phyloP scores from a whole-genome alignment of 2,329 filamentous ascomycete species.

The Claviceps maximensis region DNA sequence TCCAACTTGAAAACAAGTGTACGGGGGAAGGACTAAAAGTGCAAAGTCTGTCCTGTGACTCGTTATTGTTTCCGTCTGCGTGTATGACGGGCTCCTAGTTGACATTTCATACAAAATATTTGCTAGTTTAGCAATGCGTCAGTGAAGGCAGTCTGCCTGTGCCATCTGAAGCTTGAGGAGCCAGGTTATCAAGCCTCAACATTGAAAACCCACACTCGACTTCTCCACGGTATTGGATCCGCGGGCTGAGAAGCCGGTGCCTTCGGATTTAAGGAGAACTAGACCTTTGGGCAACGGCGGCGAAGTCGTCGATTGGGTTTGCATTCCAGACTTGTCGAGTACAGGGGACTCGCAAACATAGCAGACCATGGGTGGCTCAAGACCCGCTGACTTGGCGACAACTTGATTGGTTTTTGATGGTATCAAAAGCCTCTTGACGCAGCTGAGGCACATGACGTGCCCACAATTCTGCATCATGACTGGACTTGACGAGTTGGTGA shows the following conservation, averaged over 20 bases:
- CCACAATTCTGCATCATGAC: constrained; percentile 79
- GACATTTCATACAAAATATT: not conserved
- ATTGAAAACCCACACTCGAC: constrained; percentile 69
- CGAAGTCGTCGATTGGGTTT: constrained; percentile 34
- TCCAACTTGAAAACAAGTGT: constrained; percentile 14
- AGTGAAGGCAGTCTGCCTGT: not conserved
- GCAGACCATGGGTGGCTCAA: constrained; percentile 42
- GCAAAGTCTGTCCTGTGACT: not conserved
- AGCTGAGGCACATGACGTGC: constrained; percentile 79
- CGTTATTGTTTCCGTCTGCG: too few species aligned
- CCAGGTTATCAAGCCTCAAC: constrained; percentile 28
- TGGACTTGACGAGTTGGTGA: constrained; percentile 73
- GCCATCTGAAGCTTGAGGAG: not conserved
- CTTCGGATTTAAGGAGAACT: constrained; percentile 70
- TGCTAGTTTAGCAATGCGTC: not conserved
- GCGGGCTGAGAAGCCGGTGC: constrained; percentile 84
- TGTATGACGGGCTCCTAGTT: not conserved
- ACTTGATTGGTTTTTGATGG: constrained; percentile 30
- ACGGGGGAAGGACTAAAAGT: not conserved
- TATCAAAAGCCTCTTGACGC: constrained; percentile 71
- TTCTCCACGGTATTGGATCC: constrained; percentile 74
- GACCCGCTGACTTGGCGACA: constrained; percentile 19
- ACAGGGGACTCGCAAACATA: constrained; percentile 80
- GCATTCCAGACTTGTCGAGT: constrained; percentile 33
- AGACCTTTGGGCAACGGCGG: constrained; percentile 55